Evolutionary conservation across 306 rosid genomes (phyloP).

Genomic region (Clitoria ternatea): DNA sequence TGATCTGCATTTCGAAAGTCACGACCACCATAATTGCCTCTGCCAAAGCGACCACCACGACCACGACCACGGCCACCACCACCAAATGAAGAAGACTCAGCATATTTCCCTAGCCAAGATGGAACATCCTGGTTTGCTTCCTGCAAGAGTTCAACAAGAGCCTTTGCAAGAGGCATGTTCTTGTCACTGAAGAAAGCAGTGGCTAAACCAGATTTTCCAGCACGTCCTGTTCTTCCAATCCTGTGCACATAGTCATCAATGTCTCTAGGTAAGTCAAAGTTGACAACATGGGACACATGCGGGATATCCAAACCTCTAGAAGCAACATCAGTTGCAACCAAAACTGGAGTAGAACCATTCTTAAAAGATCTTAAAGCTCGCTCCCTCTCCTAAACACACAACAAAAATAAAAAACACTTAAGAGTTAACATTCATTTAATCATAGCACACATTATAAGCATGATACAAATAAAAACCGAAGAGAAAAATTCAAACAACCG

Average conservation of each 20-base stretch:
- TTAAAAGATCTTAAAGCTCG: slow-evolving; percentile 65
- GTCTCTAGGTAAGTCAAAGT: slow-evolving; percentile 72
- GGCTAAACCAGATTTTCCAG: slow-evolving; percentile 77
- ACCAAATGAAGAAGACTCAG: slow-evolving; percentile 26
- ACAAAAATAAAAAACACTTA: no score
- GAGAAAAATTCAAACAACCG: no score
- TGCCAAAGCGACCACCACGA: slow-evolving; percentile 36
- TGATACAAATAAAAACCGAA: no score
- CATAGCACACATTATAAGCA: no score
- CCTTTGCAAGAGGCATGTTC: slow-evolving; percentile 51
- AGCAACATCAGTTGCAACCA: slow-evolving; percentile 87
- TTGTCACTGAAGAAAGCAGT: slow-evolving; percentile 71
- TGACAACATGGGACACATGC: slow-evolving; percentile 69
- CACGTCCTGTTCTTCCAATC: slow-evolving; percentile 84
- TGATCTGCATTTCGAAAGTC: slow-evolving; percentile 41
- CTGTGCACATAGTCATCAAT: slow-evolving; percentile 77
- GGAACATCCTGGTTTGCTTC: slow-evolving; percentile 77
- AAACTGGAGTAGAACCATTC: slow-evolving; percentile 56
- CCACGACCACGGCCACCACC: slow-evolving; percentile 17
- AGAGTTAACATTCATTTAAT: no score
- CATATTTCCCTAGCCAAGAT: slow-evolving; percentile 56
- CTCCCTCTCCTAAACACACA: slow-evolving; percentile 62
- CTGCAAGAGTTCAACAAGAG: slow-evolving; percentile 53
- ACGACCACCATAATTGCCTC: slow-evolving; percentile 59
- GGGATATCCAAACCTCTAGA: slow-evolving; percentile 81